phyloP scores from a whole-genome alignment of 371 early-diverging fungal species.

The Apophysomyces elegans region DNA sequence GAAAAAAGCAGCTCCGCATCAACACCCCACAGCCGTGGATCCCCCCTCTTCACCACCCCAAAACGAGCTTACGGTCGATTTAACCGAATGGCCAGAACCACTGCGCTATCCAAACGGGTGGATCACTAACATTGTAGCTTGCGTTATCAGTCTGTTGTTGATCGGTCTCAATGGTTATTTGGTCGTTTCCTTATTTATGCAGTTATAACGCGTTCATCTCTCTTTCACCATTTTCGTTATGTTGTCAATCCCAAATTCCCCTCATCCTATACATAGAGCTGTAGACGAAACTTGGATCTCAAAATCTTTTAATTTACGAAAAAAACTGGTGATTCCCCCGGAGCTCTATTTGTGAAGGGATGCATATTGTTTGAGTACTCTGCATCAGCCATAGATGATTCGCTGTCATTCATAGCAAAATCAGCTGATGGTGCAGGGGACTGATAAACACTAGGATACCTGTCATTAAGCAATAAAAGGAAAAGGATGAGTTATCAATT shows the following conservation, averaged over 20 bases:
- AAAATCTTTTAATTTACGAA: neutral
- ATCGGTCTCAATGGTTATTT: constrained; percentile 64
- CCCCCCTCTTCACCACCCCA: constrained; percentile 7
- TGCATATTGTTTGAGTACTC: neutral
- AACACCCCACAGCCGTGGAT: constrained; percentile 12
- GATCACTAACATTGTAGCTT: constrained; percentile 47
- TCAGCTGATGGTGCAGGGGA: neutral
- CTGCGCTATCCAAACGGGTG: constrained; percentile 36
- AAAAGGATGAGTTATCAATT: neutral
- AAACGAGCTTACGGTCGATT: constrained; percentile 5
- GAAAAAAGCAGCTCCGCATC: neutral
- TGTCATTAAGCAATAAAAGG: neutral
- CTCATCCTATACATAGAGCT: constrained; percentile 68
- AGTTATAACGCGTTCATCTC: constrained; percentile 23
- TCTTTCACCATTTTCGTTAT: constrained; percentile 34
- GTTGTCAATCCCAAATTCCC: constrained; percentile 62
- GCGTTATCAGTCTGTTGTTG: constrained; percentile 51
- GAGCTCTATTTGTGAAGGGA: neutral
- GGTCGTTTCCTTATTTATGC: constrained; percentile 37
- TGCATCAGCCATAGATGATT: neutral
- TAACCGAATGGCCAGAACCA: constrained; percentile 29
- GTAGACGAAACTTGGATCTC: neutral
- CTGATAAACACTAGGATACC: neutral
- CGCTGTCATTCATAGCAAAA: neutral
- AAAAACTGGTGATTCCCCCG: neutral